Evolutionary conservation across 2,329 filamentous ascomycete genomes (phyloP), one percentile per base, ranked within the genome.

Genomic region (Cryphonectria parasitica): DNA sequence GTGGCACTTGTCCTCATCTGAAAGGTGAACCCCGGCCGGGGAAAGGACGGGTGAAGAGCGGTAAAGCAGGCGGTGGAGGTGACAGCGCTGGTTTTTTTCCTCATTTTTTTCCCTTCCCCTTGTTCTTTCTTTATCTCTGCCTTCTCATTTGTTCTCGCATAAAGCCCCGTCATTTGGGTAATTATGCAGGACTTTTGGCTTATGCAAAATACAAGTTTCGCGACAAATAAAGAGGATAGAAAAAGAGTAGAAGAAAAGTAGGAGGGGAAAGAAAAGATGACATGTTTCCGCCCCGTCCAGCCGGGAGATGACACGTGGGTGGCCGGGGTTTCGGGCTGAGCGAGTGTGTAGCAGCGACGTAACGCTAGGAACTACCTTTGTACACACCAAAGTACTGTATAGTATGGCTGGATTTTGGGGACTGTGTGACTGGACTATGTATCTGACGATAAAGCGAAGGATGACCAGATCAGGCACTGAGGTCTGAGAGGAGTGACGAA

Each of bases 301-400:
- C 70, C 25, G 70, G 39, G 49, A 52, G 45, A 64, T 72, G 70
- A 72, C 70, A 72, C 70, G 70, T 72, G 70, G 69, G 67, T 63
- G 56, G 63, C 69, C 49, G 69, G 65, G 65, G 66, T 66, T 54
- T n/a, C n/a, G 41, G 62, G 17, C 31, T 65, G 43, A 17, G 15
- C 25, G 41, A 28, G 41, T 22, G 61, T 63, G 61, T 63, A 8
- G 61, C 34, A 63, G 61, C 39, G 58, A 39, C 58, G 58, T 17
- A 39, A 52, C 25, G n/a, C n/a, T 34, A 45, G 28, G 31, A 17
- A 31, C 45, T 31, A 17, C 10, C 19, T 39, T n/a, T 56, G 25
- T 25, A 39, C 54, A 28, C 15, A 28, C 22, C 41, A 8, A 22
- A 5, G 4, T 15, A 49, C 43, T 8, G 19, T 22, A 22, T 49